Evolutionary conservation across 805 yeast species (phyloP).

Genomic region (Metschnikowia colocasiae): DNA sequence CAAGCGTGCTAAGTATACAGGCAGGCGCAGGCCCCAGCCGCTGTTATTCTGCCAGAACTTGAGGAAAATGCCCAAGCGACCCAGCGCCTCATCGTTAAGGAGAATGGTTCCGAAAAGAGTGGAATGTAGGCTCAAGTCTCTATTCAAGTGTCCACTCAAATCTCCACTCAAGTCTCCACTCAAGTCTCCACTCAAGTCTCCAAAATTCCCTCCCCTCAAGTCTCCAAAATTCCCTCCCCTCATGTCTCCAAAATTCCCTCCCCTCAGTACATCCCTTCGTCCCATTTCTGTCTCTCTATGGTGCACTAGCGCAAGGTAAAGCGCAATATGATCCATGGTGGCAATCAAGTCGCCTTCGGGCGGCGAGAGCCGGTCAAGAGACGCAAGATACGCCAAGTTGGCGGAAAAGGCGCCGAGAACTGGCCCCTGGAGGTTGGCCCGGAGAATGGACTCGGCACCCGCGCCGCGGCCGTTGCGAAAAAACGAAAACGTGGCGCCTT

Average conservation of each 20-base stretch:
- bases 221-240: too few species aligned
- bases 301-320: slow-evolving; percentile 26
- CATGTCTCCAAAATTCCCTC: too few species aligned
- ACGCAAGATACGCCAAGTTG: slow-evolving; percentile 35
- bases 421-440: slow-evolving; percentile 22
- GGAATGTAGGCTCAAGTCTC: too few species aligned
- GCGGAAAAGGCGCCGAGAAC: slow-evolving; percentile 30
- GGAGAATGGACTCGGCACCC: slow-evolving; percentile 29
- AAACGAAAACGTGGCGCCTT: slow-evolving; percentile 15
- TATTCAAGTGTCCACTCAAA: too few species aligned
- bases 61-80: slow-evolving; percentile 32
- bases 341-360: slow-evolving; percentile 30
- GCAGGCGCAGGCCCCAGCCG: slow-evolving; percentile 18
- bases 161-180: too few species aligned
- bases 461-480: slow-evolving; percentile 9
- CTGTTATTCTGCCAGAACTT: slow-evolving; percentile 36
- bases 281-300: slow-evolving; percentile 21
- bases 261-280: slow-evolving; percentile 13
- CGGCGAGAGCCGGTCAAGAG: slow-evolving; percentile 32
- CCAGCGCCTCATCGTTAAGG: slow-evolving; percentile 22
- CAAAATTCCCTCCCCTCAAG: too few species aligned
- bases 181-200: too few species aligned
- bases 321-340: slow-evolving; percentile 29
- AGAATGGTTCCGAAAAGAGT: slow-evolving; percentile 27
- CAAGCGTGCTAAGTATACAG: slow-evolving; percentile 20